phyloP scores from a whole-genome alignment of 1,284 basidiomycete species.

The Apiotrichum veenhuisii region DNA sequence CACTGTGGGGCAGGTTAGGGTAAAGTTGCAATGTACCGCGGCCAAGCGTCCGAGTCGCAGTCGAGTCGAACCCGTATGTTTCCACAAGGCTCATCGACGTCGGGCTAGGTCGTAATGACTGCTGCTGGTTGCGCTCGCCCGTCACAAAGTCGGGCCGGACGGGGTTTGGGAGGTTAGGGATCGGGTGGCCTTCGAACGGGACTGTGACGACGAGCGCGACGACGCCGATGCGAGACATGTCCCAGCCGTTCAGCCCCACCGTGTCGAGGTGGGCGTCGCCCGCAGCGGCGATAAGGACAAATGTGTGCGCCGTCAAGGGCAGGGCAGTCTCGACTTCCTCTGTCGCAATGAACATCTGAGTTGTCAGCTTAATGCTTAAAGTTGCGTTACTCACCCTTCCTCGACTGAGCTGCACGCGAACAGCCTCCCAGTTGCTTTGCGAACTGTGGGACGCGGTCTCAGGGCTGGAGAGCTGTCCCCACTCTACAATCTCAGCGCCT shows the following conservation, averaged over 20 bases:
- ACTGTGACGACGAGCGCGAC: conserved; percentile 19
- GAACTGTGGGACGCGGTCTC: background rate
- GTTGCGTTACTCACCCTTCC: conserved; percentile 1
- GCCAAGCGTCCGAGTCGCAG: background rate
- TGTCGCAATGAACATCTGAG: conserved; percentile 17
- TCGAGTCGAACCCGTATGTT: conserved; percentile 6
- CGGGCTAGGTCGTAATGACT: background rate
- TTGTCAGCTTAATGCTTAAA: background rate
- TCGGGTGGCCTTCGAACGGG: conserved; percentile 9
- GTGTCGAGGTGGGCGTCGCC: conserved; percentile 4
- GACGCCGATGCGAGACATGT: conserved; percentile 4
- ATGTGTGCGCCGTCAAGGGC: conserved; percentile 16
- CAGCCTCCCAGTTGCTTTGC: conserved; percentile 8
- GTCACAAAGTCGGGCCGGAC: conserved; percentile 18
- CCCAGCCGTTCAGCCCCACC: conserved; percentile 8
- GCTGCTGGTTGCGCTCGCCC: background rate
- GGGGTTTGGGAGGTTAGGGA: conserved; percentile 25
- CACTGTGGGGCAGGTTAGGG: background rate
- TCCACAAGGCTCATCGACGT: background rate
- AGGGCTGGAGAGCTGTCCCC: conserved; percentile 7
- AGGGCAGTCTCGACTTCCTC: conserved; percentile 12
- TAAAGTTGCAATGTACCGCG: background rate
- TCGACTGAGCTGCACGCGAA: background rate
- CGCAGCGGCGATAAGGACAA: conserved; percentile 17
- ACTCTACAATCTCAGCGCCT: conserved; percentile 20